Percentiles rank a stretch among this genome's conserved stretches.
phyloP scores from a whole-genome alignment of 2,329 filamentous ascomycete genomes.

The Colletotrichum trifolii region DNA sequence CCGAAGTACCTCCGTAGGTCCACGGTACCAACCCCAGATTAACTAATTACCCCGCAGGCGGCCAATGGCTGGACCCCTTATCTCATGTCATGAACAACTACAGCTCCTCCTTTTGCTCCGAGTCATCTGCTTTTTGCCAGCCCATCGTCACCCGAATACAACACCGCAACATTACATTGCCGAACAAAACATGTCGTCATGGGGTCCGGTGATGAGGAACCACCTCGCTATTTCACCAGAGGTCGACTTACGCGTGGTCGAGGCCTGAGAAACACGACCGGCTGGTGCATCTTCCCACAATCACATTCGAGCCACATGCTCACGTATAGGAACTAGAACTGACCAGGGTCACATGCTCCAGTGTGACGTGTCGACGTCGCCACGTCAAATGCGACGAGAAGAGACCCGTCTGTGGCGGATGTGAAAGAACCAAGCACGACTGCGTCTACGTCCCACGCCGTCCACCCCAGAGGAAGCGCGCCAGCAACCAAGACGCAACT shows the following conservation, averaged over 20 bases:
- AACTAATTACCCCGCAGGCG: too few species aligned
- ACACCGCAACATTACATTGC: too few species aligned
- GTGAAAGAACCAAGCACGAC: conserved; percentile 18
- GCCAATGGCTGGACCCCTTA: too few species aligned
- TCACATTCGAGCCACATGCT: neutral
- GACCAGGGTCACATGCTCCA: neutral
- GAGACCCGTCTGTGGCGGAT: conserved; percentile 39
- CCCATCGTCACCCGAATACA: neutral
- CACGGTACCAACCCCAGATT: too few species aligned
- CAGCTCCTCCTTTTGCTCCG: too few species aligned
- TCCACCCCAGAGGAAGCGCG: conserved; percentile 12
- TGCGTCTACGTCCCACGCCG: conserved; percentile 15
- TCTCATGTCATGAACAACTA: too few species aligned
- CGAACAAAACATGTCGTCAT: neutral
- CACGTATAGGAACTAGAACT: neutral
- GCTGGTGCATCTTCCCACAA: conserved; percentile 14
- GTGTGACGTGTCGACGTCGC: conserved; percentile 34
- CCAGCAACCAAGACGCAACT: neutral
- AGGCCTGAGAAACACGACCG: conserved; percentile 32
- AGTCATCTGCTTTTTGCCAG: neutral
- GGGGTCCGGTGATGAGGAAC: neutral
- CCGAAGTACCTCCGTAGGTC: too few species aligned
- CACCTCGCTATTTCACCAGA: conserved; percentile 20
- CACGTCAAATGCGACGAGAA: conserved; percentile 42
- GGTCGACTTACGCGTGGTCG: conserved; percentile 28